Conservation (phyloP, 352 stramenopile genomes). For the Phytophthora macrochlamydospora region DNA sequence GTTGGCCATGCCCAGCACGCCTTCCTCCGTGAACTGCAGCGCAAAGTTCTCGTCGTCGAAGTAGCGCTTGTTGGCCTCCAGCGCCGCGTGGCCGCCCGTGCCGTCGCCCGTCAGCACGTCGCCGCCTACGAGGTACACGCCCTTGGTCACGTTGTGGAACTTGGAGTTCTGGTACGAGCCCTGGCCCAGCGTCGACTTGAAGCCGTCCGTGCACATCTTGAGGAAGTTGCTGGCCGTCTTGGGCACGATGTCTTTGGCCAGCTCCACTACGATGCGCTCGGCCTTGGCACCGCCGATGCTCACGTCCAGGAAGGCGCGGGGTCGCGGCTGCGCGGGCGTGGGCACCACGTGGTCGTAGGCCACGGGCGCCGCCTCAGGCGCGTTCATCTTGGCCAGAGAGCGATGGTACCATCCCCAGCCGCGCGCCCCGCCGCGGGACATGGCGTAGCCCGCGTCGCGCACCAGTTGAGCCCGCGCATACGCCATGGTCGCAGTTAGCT, state of each 20-base stretch:
- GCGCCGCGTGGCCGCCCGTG: constrained; percentile 76
- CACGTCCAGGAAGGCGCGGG: constrained; percentile 81
- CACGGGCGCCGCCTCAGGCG: constrained; percentile 50
- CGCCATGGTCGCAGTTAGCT: constrained; percentile 37
- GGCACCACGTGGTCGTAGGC: constrained; percentile 76
- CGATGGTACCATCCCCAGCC: constrained; percentile 87
- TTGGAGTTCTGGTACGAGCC: constrained; percentile 86
- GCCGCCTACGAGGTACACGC: constrained; percentile 72
- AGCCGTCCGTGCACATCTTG: constrained; percentile 74
- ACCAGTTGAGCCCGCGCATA: constrained; percentile 70
- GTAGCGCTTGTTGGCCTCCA: constrained; percentile 69
- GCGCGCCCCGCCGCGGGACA: constrained; percentile 64
- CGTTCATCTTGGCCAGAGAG: constrained; percentile 86
- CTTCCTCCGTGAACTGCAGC: constrained; percentile 84
- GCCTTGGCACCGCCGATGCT: constrained; percentile 80
- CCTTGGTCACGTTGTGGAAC: constrained; percentile 89
- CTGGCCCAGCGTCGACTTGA: constrained; percentile 62
- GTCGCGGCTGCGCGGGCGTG: constrained; percentile 53
- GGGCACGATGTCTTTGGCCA: constrained; percentile 84
- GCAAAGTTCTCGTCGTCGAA: constrained; percentile 90
- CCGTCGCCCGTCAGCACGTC: constrained; percentile 79
- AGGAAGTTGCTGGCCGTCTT: constrained; percentile 80
- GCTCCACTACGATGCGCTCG: constrained; percentile 81
- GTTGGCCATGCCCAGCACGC: constrained; percentile 97
- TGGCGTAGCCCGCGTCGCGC: constrained; percentile 52